phyloP scores from a whole-genome alignment of 1,284 basidiomycete genomes.

The Tremellales sp. region DNA sequence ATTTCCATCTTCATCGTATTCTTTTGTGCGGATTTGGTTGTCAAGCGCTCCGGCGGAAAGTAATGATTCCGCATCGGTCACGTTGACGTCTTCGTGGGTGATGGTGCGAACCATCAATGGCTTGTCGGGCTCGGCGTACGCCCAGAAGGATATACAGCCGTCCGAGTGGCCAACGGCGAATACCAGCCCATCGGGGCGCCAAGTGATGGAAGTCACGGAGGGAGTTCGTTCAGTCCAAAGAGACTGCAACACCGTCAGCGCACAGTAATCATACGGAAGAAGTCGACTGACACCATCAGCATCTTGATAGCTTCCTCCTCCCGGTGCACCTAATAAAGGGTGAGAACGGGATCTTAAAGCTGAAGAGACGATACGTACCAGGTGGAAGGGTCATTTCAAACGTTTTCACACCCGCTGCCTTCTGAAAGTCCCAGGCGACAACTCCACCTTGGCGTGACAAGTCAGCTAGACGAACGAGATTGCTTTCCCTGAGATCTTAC shows the following conservation, averaged over 20 bases:
- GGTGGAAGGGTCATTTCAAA: constrained; percentile 68
- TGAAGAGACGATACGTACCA: too few species aligned
- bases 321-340: too few species aligned
- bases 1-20: constrained; percentile 25
- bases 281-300: constrained; percentile 23
- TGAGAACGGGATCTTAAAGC: too few species aligned
- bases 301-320: constrained; percentile 62
- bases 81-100: constrained; percentile 51
- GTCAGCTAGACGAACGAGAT: too few species aligned
- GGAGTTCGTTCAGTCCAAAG: constrained; percentile 68
- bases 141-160: constrained; percentile 83
- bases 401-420: constrained; percentile 59
- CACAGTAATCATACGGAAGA: background rate
- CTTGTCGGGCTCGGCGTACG: constrained; percentile 71
- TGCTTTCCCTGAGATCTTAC: too few species aligned
- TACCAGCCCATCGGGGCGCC: constrained; percentile 57
- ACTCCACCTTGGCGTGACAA: too few species aligned
- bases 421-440: constrained; percentile 66
- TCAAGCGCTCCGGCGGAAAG: constrained; percentile 46
- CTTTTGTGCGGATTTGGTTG: constrained; percentile 36
- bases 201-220: constrained; percentile 65
- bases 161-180: constrained; percentile 64
- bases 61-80: constrained; percentile 48
- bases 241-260: constrained; percentile 50
- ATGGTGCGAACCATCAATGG: constrained; percentile 76